These are phyloP conservation scores for Tagetes erecta DNA, from an alignment of 129 eudicot genomes.

Conservation along the genomic window DNA sequence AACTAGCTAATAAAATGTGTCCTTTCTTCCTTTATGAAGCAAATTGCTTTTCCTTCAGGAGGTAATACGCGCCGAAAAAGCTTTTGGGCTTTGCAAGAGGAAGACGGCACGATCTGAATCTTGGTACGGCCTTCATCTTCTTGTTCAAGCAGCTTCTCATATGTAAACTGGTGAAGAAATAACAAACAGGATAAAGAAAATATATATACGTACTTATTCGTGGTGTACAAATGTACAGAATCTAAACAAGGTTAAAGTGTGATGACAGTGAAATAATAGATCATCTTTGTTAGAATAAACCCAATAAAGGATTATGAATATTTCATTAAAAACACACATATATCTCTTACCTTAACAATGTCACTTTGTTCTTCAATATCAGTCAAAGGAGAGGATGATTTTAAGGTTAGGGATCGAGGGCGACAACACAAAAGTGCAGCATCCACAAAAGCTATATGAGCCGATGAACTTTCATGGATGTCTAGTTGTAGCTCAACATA, in stretches of 20 bases:
- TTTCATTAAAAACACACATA: background rate
- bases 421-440: too few species aligned
- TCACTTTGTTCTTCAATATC: background rate
- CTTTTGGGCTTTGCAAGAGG: too few species aligned
- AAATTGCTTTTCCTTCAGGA: background rate
- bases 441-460: too few species aligned
- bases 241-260: background rate
- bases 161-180: background rate
- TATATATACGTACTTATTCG: background rate
- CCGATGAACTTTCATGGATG: too few species aligned
- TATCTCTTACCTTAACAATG: background rate
- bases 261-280: background rate
- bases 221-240: too few species aligned
- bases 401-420: too few species aligned
- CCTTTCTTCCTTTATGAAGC: constrained; percentile 23
- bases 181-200: background rate
- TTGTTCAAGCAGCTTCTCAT: constrained; percentile 14
- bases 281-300: background rate
- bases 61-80: background rate
- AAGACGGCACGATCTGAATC: background rate
- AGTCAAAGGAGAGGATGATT: background rate
- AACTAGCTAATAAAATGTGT: background rate
- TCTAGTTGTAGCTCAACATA: too few species aligned
- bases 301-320: background rate
- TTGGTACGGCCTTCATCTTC: constrained; percentile 6